Evolutionary conservation across 2,329 filamentous ascomycete species (phyloP), one percentile per base, ranked within the genome.

Genomic region (Leptographium flavum): DNA sequence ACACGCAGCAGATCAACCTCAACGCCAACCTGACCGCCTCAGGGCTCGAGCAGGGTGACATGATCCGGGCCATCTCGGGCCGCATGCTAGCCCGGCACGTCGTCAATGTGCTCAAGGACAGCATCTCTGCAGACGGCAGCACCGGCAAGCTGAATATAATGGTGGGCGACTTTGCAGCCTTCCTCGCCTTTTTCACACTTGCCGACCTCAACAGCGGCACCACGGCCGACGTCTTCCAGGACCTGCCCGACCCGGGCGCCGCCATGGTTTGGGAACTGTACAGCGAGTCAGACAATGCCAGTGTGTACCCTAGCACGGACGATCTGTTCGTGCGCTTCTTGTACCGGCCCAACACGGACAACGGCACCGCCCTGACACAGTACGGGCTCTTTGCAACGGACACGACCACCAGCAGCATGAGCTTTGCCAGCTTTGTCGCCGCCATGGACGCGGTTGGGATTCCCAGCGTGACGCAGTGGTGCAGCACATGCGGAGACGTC

Each of bases 211-310:
- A 64, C 5, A 66, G 65, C 41, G 55, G 59, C 0, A 58, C 76
- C 43, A 76, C 79, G 56, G 68, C 63, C n/a, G 67, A 71, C 4
- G 58, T 78, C 0, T 70, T 65, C 57, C 39, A 56, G 48, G 28
- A 57, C 51, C 51, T 77, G 14, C 79, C 83, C 0, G 71, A 80
- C 51, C 85, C 87, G 32, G 87, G 86, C 0, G 80, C 79, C 1
- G 73, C 76, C 35, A 81, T 94, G 71, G 67, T 74, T 0, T 87
- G 92, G 57, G 87, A 94, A 63, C 59, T 79, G 5, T 69, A 69
- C 49, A 58, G 67, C 23, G 8, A 21, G 17, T 36, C 19, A 15
- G 14, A 28, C 23, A 17, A 17, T 21, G 21, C 25, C 10, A 23
- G 38, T 1, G 17, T 6, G 8, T 60, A 57, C 43, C 65, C 66